Evolutionary conservation across 1,139 yeast species (phyloP).

Genomic region (Pichia sp.): DNA sequence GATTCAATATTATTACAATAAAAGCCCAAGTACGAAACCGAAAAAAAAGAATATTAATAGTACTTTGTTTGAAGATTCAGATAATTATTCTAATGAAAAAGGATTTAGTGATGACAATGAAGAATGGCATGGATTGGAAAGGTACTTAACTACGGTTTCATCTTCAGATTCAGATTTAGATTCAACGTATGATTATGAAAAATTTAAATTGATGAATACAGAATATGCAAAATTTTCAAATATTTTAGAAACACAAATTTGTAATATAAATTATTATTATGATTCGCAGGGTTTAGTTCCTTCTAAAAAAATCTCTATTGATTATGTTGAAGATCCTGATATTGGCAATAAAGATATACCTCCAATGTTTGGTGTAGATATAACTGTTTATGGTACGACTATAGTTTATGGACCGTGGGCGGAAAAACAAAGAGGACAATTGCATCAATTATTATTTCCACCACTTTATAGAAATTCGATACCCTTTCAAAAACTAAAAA

Average conservation of each 20-base stretch:
- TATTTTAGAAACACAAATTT: conserved; percentile 56
- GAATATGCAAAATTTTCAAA: conserved; percentile 85
- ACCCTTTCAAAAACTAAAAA: conserved; percentile 37
- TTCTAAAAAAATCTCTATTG: neutral
- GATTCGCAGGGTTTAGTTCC: conserved; percentile 69
- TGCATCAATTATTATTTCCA: conserved; percentile 69
- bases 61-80: conserved; percentile 20
- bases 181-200: conserved; percentile 9
- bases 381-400: conserved; percentile 56
- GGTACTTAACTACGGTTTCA: conserved; percentile 22
- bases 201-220: conserved; percentile 25
- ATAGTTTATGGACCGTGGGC: conserved; percentile 95
- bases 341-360: conserved; percentile 49
- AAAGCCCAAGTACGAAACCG: neutral
- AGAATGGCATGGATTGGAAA: conserved; percentile 31
- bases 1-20: conserved; percentile 1
- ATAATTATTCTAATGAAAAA: neutral
- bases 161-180: conserved; percentile 1
- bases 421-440: conserved; percentile 66
- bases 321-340: conserved; percentile 34
- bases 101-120: conserved; percentile 12
- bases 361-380: conserved; percentile 64
- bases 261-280: conserved; percentile 53
- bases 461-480: conserved; percentile 51
- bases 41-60: conserved; percentile 1